phyloP scores from a whole-genome alignment of 2,329 filamentous ascomycete genomes.

The Sclerotinia spermophila region DNA sequence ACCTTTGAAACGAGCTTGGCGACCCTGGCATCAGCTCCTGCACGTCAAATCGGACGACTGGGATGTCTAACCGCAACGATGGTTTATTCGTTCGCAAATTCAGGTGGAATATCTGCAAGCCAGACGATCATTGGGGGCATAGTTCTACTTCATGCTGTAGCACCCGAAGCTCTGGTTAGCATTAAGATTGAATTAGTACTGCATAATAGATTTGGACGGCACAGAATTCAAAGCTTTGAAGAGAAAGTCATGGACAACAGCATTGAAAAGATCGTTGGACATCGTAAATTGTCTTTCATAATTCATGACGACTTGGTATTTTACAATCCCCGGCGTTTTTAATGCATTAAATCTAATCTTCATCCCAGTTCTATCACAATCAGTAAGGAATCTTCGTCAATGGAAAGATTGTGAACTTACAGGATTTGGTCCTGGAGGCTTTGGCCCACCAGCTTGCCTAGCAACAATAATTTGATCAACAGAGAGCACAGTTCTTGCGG shows the following conservation, averaged over 20 bases:
- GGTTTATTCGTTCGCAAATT: neutral
- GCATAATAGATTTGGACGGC: neutral
- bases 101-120: neutral
- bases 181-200: neutral
- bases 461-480: constrained; percentile 99
- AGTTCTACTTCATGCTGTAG: neutral
- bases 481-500: constrained; percentile 86
- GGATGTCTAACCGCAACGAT: neutral
- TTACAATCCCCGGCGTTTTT: constrained; percentile 32
- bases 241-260: neutral
- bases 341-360: constrained; percentile 36
- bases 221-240: neutral
- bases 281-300: constrained; percentile 18
- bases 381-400: constrained; percentile 17
- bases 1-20: constrained; percentile 11
- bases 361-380: constrained; percentile 38
- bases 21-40: constrained; percentile 1
- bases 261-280: neutral
- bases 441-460: constrained; percentile 92
- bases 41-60: neutral
- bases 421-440: constrained; percentile 91
- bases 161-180: neutral
- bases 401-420: constrained; percentile 30
- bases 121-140: neutral
- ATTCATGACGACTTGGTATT: constrained; percentile 30